These are phyloP conservation scores for Candida stauntonica DNA, from an alignment of 805 yeast genomes.

Conservation along the genomic window DNA sequence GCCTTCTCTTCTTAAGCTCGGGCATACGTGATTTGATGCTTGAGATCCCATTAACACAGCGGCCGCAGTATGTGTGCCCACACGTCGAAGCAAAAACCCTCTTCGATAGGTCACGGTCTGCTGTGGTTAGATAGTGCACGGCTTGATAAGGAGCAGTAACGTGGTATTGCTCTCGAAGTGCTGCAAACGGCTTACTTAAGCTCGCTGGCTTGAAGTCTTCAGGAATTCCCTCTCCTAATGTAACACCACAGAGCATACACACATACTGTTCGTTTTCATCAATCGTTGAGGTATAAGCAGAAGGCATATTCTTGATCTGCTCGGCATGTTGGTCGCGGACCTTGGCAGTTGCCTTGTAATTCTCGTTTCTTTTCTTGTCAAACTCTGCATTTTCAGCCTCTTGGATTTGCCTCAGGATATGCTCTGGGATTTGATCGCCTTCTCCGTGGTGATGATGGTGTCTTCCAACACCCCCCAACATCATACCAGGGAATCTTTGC, in stretches of 20 bases:
- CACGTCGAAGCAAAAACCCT: slow-evolving; percentile 65
- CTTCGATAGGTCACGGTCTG: slow-evolving; percentile 57
- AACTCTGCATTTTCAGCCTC: slow-evolving; percentile 17
- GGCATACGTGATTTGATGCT: slow-evolving; percentile 30
- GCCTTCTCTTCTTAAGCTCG: slow-evolving; percentile 15
- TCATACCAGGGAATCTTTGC: no score
- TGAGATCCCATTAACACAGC: slow-evolving; percentile 69
- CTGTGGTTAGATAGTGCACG: slow-evolving; percentile 40
- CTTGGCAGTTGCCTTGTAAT: slow-evolving; percentile 9
- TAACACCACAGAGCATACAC: slow-evolving; percentile 69
- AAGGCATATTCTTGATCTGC: slow-evolving; percentile 1
- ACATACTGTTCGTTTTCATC: slow-evolving; percentile 36
- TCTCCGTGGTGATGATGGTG: no score
- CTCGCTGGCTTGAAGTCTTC: slow-evolving; percentile 37
- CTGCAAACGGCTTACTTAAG: slow-evolving; percentile 27
- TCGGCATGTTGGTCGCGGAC: slow-evolving; percentile 1
- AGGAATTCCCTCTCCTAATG: slow-evolving; percentile 72
- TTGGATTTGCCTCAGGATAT: slow-evolving; percentile 17
- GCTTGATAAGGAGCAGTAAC: slow-evolving; percentile 68
- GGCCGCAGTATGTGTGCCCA: slow-evolving; percentile 85
- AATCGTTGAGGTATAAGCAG: slow-evolving; percentile 26
- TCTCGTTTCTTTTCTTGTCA: slow-evolving; percentile 11
- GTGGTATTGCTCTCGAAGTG: slow-evolving; percentile 30
- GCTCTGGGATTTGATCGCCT: slow-evolving; percentile 13
- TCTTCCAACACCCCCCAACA: background rate